These are phyloP conservation scores for Globisporangium carolinianum DNA, from an alignment of 352 stramenopile species.

Conservation along the genomic window DNA sequence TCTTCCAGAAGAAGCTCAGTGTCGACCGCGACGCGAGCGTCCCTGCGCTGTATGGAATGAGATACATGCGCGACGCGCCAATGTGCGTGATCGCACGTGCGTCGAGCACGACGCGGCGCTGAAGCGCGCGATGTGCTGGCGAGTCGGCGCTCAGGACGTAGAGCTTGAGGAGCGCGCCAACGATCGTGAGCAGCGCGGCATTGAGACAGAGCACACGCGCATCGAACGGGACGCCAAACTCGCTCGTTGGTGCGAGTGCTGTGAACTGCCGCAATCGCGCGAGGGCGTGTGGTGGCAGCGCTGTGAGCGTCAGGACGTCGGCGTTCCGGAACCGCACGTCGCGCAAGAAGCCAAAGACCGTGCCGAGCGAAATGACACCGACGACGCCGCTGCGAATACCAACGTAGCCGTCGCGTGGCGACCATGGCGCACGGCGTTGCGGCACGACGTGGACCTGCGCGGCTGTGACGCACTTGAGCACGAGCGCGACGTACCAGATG, in stretches of 20 bases:
- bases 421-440: neutral
- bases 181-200: neutral
- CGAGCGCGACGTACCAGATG: constrained; percentile 15
- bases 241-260: constrained; percentile 1
- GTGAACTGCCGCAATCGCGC: neutral
- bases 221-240: constrained; percentile 12
- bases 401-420: neutral
- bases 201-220: neutral
- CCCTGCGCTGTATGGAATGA: constrained; percentile 13
- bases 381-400: constrained; percentile 9
- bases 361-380: constrained; percentile 4
- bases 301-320: neutral
- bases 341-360: constrained; percentile 9
- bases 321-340: neutral
- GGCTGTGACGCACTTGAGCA: neutral
- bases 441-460: neutral
- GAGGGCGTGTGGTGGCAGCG: neutral
- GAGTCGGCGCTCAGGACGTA: neutral
- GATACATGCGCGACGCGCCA: constrained; percentile 6
- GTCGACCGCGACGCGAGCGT: constrained; percentile 6
- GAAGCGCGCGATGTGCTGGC: neutral
- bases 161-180: neutral
- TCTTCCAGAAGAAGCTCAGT: constrained; percentile 16
- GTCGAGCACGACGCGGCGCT: neutral
- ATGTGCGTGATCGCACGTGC: too few species aligned